phyloP scores from a whole-genome alignment of 768 basidiomycete genomes.

The Lyophyllum semitale region DNA sequence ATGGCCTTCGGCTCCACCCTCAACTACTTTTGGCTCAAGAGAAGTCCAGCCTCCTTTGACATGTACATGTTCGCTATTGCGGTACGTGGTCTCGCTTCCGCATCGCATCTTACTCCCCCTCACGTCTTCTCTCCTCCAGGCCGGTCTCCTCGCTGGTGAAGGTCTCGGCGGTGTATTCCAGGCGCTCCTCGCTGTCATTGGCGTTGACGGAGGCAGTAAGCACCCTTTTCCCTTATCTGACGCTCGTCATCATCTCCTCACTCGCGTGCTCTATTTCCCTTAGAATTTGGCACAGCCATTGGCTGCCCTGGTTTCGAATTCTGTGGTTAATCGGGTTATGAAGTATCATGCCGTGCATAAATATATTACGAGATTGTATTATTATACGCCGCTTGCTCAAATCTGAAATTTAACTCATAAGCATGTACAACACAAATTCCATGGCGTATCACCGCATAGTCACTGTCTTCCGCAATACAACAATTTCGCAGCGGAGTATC shows the following conservation, averaged over 20 bases:
- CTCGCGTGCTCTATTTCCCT: neutral
- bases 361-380: neutral
- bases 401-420: neutral
- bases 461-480: neutral
- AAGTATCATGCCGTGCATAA: neutral
- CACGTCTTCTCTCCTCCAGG: constrained; percentile 16
- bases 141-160: constrained; percentile 58
- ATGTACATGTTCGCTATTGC: constrained; percentile 62
- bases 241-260: neutral
- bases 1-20: constrained; percentile 50
- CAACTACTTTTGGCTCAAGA: constrained; percentile 50
- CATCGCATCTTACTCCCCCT: neutral
- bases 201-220: constrained; percentile 52
- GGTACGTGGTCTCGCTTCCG: constrained; percentile 24
- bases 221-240: neutral
- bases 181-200: constrained; percentile 52
- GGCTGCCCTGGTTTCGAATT: constrained; percentile 55
- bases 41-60: constrained; percentile 45
- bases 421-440: neutral
- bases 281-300: constrained; percentile 50
- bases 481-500: neutral
- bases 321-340: constrained; percentile 41
- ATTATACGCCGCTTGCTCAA: neutral
- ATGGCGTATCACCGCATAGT: neutral
- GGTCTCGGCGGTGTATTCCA: constrained; percentile 64